Base-by-base conservation (phyloP, 2,329 filamentous ascomycete genomes). In the Pyrenochaeta sp. region DNA sequence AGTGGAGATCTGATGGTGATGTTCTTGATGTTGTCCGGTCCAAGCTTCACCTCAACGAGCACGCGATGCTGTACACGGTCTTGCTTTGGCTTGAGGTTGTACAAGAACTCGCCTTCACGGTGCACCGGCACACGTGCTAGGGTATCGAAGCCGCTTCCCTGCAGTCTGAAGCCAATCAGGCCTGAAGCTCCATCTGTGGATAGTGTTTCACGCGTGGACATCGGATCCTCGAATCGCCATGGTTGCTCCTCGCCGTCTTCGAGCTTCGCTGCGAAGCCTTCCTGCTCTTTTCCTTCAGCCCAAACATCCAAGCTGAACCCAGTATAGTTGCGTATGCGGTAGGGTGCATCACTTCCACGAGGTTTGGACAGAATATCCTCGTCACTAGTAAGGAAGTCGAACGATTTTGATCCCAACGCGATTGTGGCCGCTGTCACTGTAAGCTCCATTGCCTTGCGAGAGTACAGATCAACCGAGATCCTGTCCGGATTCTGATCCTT, bases 191-290 rank as follows among this genome's bases (percentile, higher is more conserved):
- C 88, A 66, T 99, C 94, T 0, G 90, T 87, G 4, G 90, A 85
- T 5, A 99, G 78, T 35, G 88, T 96, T 72, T 99, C 94, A 72
- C 94, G 88, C 81, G 96, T 96, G 60, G 94, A 94, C 55, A 91
- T 92, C 75, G 93, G 94, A 57, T 96, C 91, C 71, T 99, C 94
- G 53, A 99, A 99, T 55, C 91, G 87, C 94, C 94, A 99, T 1
- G 93, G 90, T 2, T 84, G 85, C 71, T 99, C 94, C 62, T 96
- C 84, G 7, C 94, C 95, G 63, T 99, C 95, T 44, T 83, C 83
- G 0, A 99, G 77, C 50, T 87, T 91, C 2, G 89, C 83, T 4
- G 86, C 86, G 45, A 89, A 84, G n/a, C 81, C 83, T 50, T 82
- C 81, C 28, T 86, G 82, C n/a, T 85, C 81, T 40, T 82, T 83